A percentile compares a stretch with the other conserved stretches of the same genome.
Evolutionary conservation across 2,329 filamentous ascomycete genomes (phyloP).

Genomic region (Ustilaginoidea virens): DNA sequence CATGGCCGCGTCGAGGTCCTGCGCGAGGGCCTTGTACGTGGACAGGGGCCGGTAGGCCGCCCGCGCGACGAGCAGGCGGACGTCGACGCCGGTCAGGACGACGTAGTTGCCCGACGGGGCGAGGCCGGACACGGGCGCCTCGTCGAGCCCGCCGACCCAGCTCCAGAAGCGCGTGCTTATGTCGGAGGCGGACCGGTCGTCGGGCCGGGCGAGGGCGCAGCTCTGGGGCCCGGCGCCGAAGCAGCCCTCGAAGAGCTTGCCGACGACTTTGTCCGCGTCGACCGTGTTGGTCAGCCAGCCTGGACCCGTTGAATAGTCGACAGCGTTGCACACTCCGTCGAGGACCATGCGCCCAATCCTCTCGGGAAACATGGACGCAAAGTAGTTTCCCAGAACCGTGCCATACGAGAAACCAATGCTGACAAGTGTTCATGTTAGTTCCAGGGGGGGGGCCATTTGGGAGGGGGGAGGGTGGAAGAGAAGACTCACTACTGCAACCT

Average conservation of each 20-base stretch:
- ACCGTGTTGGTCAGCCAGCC: conserved; percentile 20
- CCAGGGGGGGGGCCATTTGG: too few species aligned
- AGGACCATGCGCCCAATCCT: conserved; percentile 25
- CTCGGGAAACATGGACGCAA: conserved; percentile 20
- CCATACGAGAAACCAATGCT: conserved; percentile 34
- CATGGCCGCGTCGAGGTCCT: conserved; percentile 8
- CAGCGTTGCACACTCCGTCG: conserved; percentile 20
- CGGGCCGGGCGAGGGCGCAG: conserved; percentile 14
- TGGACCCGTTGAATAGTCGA: conserved; percentile 19
- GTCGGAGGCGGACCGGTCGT: conserved; percentile 13
- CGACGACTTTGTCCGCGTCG: conserved; percentile 20
- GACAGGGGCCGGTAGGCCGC: conserved; percentile 16
- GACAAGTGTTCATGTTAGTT: too few species aligned
- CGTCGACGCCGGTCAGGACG: conserved; percentile 16
- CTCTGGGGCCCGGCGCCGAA: conserved; percentile 11
- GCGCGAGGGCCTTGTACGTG: conserved; percentile 6
- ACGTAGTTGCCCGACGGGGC: conserved; percentile 8
- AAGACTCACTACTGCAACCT: conserved; percentile 30
- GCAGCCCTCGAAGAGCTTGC: conserved; percentile 20
- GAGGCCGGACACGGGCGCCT: conserved; percentile 11
- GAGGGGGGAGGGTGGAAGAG: too few species aligned
- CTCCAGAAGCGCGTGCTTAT: conserved; percentile 17
- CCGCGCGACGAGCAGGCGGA: conserved; percentile 12
- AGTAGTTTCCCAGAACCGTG: conserved; percentile 18
- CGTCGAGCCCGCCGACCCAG: conserved; percentile 15